Evolutionary conservation across 208 protist genomes (phyloP).

Genomic region (Acanthamoeba divionensis): DNA sequence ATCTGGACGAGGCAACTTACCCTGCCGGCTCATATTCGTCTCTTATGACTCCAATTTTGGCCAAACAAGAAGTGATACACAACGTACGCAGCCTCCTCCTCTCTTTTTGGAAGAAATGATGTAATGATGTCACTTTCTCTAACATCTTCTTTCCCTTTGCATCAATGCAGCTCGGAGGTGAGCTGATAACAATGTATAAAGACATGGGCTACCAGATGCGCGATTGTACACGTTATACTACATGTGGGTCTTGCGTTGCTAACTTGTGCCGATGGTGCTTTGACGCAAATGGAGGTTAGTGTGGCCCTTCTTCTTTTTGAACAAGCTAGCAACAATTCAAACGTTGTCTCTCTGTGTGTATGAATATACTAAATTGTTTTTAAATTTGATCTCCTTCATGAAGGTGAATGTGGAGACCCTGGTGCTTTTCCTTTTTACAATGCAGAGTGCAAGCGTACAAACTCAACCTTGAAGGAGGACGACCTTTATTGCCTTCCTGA

Average conservation of each 20-base stretch:
- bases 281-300: not conserved
- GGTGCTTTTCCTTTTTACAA: constrained; percentile 5
- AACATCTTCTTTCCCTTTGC: not conserved
- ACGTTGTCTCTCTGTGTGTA: not conserved
- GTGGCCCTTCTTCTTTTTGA: not conserved
- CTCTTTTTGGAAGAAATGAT: not conserved
- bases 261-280: constrained; percentile 34
- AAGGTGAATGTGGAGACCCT: constrained; percentile 21
- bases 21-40: not conserved
- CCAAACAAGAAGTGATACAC: constrained; percentile 5
- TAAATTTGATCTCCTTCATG: not conserved
- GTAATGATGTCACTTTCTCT: not conserved
- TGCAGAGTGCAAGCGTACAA: not conserved
- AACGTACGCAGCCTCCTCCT: not conserved
- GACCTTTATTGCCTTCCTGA: not conserved
- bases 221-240: constrained; percentile 27
- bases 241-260: not conserved
- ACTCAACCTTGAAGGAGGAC: not conserved
- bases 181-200: constrained; percentile 15
- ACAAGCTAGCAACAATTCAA: not conserved
- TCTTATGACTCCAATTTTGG: constrained; percentile 19
- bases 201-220: constrained; percentile 37
- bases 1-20: constrained; percentile 12
- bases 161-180: not conserved
- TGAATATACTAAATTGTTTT: not conserved